Evolutionary conservation across 176 grass and related monocot species (phyloP), one percentile per base, ranked within the genome.

Genomic region (Phoenix dactylifera): DNA sequence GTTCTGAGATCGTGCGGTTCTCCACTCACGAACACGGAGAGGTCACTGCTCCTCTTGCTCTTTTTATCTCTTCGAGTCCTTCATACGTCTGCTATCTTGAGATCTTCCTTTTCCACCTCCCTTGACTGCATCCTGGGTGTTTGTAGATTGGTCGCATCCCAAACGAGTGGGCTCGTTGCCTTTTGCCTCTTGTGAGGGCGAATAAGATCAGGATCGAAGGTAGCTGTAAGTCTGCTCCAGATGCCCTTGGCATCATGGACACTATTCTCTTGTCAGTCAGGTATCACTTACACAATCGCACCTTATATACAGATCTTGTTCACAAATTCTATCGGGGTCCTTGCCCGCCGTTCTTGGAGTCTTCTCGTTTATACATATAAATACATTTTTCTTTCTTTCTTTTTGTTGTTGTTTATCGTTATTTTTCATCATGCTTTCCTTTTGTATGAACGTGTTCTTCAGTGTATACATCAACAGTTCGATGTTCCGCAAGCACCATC

Each of bases 131-230:
- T 44, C 35, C 35, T 44, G 5, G 22, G 12, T 74, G 52, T 66
- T 54, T 74, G 60, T 62, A 85, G 86, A 62, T 96, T n/a, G 92
- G 87, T 14, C 83, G 92, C 6, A 96, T 96, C 32, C 92, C 92
- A n/a, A 90, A 90, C 30, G 92, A 96, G 65, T 90, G 92, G 92
- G 86, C 87, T 18, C 69, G 92, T 3, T 90, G 83, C 58, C 54
- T 90, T 53, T 54, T 88, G 4, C 92, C 92, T 57, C 83, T 90
- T 49, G 74, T 90, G 30, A 85, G 69, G 65, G 68, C 76, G 61
- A 67, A 68, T 3, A 87, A 88, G 80, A 58, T 96, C 30, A 90
- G 76, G 65, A 18, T 90, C 4, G 52, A 82, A 24, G 83, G 77
- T 61, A 61, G 24, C 23, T 96, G 83, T 63, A 82, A 83, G 73